Conservation (phyloP, 2,329 filamentous ascomycete species). For the Scortechinia acanthostroma region DNA sequence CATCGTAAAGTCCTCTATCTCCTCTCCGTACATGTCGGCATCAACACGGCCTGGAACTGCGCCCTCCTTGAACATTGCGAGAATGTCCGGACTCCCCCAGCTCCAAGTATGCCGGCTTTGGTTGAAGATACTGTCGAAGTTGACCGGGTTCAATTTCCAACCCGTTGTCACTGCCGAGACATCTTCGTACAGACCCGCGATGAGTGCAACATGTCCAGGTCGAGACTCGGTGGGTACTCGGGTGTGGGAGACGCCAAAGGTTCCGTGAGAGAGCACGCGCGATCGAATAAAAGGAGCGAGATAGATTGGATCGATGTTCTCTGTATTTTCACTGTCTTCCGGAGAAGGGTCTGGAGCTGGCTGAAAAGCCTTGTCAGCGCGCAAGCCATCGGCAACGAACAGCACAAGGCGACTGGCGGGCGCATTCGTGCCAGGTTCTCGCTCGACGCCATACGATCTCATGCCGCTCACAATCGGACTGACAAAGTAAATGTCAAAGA, state of each 20-base stretch:
- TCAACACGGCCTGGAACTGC: constrained; percentile 81
- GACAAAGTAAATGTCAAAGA: constrained; percentile 98
- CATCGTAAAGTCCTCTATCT: constrained; percentile 83
- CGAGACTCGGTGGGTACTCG: constrained; percentile 93
- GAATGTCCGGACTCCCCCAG: constrained; percentile 95
- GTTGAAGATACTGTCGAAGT: constrained; percentile 99
- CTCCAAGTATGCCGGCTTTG: constrained; percentile 95
- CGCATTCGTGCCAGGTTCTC: constrained; percentile 48
- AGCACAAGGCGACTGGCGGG: constrained; percentile 86
- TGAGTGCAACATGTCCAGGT: constrained; percentile 91
- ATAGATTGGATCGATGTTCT: constrained; percentile 63
- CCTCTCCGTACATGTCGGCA: constrained; percentile 74
- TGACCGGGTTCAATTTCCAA: constrained; percentile 96
- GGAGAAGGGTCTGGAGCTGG: constrained; percentile 79
- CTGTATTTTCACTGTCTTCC: constrained; percentile 32
- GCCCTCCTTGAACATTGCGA: constrained; percentile 95
- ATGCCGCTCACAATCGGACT: constrained; percentile 96
- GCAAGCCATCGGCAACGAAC: constrained; percentile 89
- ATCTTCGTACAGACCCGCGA: constrained; percentile 94
- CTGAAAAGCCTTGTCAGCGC: constrained; percentile 96
- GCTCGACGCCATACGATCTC: constrained; percentile 69
- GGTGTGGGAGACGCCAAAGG: constrained; percentile 95
- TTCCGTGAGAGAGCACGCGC: constrained; percentile 79
- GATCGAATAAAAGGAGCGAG: constrained; percentile 88
- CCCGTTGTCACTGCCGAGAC: constrained; percentile 94